Evolutionary conservation across 139 green algal genomes (phyloP), one percentile per base, ranked within the genome.

Genomic region (Micromonas commoda): DNA sequence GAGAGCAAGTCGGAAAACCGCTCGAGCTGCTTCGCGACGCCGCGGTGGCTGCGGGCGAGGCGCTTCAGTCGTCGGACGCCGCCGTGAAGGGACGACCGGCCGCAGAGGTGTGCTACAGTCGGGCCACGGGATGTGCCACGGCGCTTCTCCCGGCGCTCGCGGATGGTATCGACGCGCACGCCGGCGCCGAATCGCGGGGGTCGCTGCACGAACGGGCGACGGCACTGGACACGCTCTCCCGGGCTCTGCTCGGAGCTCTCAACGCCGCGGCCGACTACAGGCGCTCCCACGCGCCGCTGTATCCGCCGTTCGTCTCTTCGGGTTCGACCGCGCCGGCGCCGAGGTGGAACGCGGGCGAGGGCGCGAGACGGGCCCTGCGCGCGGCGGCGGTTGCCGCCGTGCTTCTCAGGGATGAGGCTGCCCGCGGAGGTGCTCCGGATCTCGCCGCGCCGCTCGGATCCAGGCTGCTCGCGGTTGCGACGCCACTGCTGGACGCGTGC

Each of bases 401-500:
- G 19, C 21, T 37, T 2, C 37, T 75, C 23, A 32, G 28, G n/a
- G 64, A 32, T 29, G 64, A 71, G 33, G 64, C 26, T 4, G 29
- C 29, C 3, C 2, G 28, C 4, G 33, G 26, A 26, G 33, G 13
- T 13, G 28, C n/a, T 1, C 34, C 37, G 13, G 38, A 39, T 60
- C n/a, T 63, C 19, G 38, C 23, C 1, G 21, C 38, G 33, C 34
- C 31, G 13, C 37, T 75, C 29, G 68, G 68, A 26, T 60, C 38
- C 0, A 35, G 20, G 9, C 38, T 78, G 20, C 24, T 37, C 2
- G 53, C 71, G 35, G 45, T 78, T 13, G 71, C 54, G 71, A 21
- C 29, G 33, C 54, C 71, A 19, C 38, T 78, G 53, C 71, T 78
- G 24, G 71, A 68, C 71, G 71, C 71, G 21, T 52, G 21, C 32